phyloP scores from a whole-genome alignment of 75 land plant species.

The Chamaecyparis obtusa region DNA sequence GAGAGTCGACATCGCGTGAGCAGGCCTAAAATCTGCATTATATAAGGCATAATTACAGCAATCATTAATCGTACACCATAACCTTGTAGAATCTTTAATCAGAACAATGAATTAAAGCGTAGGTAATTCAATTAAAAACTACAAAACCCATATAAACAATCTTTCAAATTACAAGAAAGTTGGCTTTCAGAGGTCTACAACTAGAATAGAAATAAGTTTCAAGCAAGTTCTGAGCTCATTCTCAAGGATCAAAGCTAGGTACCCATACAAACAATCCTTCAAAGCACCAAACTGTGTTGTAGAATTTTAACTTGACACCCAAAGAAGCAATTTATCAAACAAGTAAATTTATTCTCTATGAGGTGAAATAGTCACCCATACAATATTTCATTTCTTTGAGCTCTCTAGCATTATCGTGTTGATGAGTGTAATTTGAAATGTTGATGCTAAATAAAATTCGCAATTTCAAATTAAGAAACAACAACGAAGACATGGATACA shows the following conservation, averaged over 20 bases:
- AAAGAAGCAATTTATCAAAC: no score
- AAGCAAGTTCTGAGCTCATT: neutral
- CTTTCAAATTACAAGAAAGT: neutral
- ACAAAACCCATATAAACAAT: neutral
- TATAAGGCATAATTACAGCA: neutral
- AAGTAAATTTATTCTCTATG: neutral
- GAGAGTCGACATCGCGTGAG: neutral
- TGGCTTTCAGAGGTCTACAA: neutral
- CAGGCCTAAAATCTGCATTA: neutral
- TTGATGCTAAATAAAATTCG: no score
- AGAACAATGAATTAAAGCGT: neutral
- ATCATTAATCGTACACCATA: neutral
- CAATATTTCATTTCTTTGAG: no score
- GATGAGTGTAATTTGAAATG: no score
- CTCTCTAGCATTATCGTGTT: no score
- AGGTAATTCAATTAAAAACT: neutral
- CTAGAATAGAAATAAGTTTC: neutral
- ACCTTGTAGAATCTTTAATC: neutral
- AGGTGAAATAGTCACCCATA: neutral
- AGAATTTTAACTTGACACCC: neutral
- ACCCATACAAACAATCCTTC: neutral
- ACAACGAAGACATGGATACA: neutral
- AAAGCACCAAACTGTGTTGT: no score
- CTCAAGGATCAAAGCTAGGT: neutral
- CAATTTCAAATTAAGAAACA: no score